Conservation (phyloP, 345 rosid genomes). For the Schrenkiella parvula region DNA sequence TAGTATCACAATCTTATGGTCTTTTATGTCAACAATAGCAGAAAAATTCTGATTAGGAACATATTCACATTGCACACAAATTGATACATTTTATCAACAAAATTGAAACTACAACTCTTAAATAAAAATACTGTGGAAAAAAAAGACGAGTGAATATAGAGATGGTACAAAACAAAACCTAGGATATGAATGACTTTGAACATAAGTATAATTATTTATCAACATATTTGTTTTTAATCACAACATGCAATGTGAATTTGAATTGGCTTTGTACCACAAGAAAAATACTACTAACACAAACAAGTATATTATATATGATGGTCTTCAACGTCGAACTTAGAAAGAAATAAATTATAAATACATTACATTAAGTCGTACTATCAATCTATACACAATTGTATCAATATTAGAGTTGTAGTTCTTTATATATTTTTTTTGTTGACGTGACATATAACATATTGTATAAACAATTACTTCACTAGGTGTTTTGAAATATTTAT, state of each 20-base stretch:
- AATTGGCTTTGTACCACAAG: too few species aligned
- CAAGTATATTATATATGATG: too few species aligned
- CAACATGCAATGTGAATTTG: too few species aligned
- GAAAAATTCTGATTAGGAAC: background rate
- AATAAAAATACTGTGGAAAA: background rate
- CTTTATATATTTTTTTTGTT: background rate
- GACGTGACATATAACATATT: background rate
- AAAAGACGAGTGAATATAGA: background rate
- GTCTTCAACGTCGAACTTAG: too few species aligned
- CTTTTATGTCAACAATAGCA: background rate
- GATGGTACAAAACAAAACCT: background rate
- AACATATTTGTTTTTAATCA: too few species aligned
- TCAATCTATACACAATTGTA: background rate
- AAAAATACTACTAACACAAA: too few species aligned
- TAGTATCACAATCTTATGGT: constrained; percentile 12
- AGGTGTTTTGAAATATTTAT: background rate
- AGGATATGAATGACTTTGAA: background rate
- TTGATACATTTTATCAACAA: background rate
- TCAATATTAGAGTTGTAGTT: too few species aligned
- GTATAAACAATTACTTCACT: constrained; percentile 9
- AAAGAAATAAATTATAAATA: too few species aligned
- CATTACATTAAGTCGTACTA: too few species aligned
- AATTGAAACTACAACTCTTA: background rate
- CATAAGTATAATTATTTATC: background rate
- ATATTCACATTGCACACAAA: background rate